Conservation (phyloP, 139 green algal species). For the Yamagishiella unicocca region DNA sequence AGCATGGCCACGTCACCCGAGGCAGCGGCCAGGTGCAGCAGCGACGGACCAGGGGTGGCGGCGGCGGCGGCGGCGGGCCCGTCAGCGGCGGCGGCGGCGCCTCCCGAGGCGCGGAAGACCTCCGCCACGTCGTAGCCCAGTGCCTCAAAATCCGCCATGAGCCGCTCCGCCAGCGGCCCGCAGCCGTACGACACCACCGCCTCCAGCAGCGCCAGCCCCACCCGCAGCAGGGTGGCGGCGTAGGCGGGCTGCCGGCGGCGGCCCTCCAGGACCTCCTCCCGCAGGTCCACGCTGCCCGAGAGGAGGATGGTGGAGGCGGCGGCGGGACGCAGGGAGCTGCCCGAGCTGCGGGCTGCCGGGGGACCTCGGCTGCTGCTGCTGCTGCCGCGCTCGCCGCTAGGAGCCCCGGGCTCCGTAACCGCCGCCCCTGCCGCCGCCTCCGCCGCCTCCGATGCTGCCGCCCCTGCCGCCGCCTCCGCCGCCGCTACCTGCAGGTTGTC, state of each 20-base stretch:
- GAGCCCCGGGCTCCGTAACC: neutral
- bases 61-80: neutral
- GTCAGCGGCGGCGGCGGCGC: neutral
- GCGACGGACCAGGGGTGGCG: neutral
- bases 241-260: neutral
- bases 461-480: neutral
- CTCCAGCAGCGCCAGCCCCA: constrained; percentile 9
- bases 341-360: neutral
- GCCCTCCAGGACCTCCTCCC: neutral
- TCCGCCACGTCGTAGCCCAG: constrained; percentile 26
- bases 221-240: neutral
- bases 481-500: neutral
- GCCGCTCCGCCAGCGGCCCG: neutral
- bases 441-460: neutral
- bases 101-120: neutral
- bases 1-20: constrained; percentile 19
- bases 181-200: neutral
- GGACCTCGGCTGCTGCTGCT: neutral
- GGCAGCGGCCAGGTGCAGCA: constrained; percentile 3
- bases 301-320: neutral
- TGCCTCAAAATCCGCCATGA: neutral
- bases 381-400: neutral
- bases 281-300: constrained; percentile 7
- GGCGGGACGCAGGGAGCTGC: neutral
- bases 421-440: neutral